Evolutionary conservation across 345 rosid species (phyloP), one percentile per base, ranked within the genome.

Genomic region (Garcia nutans): DNA sequence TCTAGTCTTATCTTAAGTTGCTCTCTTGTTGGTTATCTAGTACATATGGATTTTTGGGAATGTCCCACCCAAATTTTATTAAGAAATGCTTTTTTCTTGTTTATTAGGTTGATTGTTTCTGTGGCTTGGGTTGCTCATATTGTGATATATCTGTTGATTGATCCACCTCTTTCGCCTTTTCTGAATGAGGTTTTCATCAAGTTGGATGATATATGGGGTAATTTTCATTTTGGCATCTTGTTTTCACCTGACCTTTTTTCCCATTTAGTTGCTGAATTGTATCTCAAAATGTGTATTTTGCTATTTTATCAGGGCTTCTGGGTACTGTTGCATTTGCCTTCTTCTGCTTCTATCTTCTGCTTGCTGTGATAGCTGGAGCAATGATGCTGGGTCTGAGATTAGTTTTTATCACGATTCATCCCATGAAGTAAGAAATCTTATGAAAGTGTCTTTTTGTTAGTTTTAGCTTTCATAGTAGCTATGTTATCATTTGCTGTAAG

Each of bases 101-200:
- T 78, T 58, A 11, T 58, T 77, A 96, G 99, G 88, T 86, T 91
- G 84, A 93, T 91, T 54, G 93, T 96, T 82, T 96, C 97, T 5
- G 87, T 96, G 81, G 97, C 99, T 75, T 96, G 99, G 98, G 72
- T 92, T 80, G 97, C 89, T 84, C 99, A 96, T 80, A 96, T 93
- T 71, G 79, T 93, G 80, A 89, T 93, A 69, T 93, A 96, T 81
- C 85, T 93, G 60, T 84, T 93, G 82, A 81, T 93, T 62, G 87
- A 85, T 60, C 98, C 97, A 8, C 99, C 99, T 63, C 96, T 93
- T 70, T 88, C 93, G 75, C 88, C 99, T 76, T 92, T 96, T 81
- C 84, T 91, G 75, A 96, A 96, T 56, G 98, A 90, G 85, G 96
- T 96, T 87, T 96, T 93, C 84, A 91, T 96, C 86, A 93, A 96